Evolutionary conservation across 257 asterid genomes (phyloP).

Genomic region (Craterostigma plantagineum): DNA sequence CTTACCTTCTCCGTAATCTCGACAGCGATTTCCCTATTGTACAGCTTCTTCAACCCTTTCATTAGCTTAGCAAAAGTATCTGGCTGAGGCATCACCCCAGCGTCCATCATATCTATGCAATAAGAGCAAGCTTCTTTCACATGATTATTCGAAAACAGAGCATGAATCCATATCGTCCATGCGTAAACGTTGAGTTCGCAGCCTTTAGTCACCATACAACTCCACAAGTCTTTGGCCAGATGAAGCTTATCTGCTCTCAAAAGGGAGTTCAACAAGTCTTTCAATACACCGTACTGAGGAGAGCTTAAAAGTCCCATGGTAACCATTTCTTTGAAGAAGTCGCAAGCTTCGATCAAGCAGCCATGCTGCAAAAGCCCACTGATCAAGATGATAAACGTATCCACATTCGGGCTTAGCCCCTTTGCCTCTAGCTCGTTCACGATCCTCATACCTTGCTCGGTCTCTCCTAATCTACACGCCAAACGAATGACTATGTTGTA

Average conservation of each 20-base stretch:
- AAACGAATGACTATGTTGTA: slow-evolving; percentile 46
- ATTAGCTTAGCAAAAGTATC: slow-evolving; percentile 87
- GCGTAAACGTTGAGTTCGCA: slow-evolving; percentile 69
- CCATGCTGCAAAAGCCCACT: slow-evolving; percentile 53
- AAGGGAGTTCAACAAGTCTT: slow-evolving; percentile 54
- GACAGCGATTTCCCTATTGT: slow-evolving; percentile 63
- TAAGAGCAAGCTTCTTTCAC: slow-evolving; percentile 80
- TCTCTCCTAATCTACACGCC: slow-evolving; percentile 69
- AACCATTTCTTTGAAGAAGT: slow-evolving; percentile 68
- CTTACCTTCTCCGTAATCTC: slow-evolving; percentile 84
- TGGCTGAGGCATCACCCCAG: slow-evolving; percentile 91
- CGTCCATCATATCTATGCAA: slow-evolving; percentile 83
- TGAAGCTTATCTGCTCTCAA: slow-evolving; percentile 63
- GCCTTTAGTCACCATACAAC: slow-evolving; percentile 51
- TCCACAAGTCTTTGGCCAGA: slow-evolving; percentile 60
- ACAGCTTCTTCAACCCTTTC: slow-evolving; percentile 59
- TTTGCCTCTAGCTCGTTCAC: slow-evolving; percentile 54
- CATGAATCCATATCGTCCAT: slow-evolving; percentile 95
- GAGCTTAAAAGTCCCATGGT: slow-evolving; percentile 58
- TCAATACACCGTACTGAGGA: slow-evolving; percentile 74
- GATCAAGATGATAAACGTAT: slow-evolving; percentile 49
- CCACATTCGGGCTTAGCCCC: slow-evolving; percentile 62
- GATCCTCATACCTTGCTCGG: slow-evolving; percentile 26
- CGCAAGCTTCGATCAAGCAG: slow-evolving; percentile 58
- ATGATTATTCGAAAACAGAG: slow-evolving; percentile 60